Evolutionary conservation across 495 filamentous ascomycete species (phyloP), one percentile per base, ranked within the genome.

Genomic region (Glonium stellatum): DNA sequence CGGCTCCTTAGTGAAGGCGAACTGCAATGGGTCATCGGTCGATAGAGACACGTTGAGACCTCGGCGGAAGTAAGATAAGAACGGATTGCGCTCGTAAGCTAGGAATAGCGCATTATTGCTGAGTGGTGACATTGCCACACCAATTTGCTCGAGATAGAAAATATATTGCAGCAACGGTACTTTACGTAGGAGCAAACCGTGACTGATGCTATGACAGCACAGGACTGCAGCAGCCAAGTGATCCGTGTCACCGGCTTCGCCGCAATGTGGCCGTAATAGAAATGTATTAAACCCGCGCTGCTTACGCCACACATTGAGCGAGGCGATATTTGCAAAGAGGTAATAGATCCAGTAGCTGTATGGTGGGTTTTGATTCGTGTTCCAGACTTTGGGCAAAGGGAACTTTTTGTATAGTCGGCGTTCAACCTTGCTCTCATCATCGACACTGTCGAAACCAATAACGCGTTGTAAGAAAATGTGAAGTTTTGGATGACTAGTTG

Each of bases 281-380:
- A 98, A 97, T 0, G 92, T 97, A 69, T 95, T 97, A 79, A 97
- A 97, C 4, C 92, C 90, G 22, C 92, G 84, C 61, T 85, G 84
- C 66, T 92, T 92, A 15, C 93, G 83, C 87, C 87, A 96, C 50
- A 83, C 79, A 71, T 98, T 98, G 65, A 98, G 80, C 13, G 93
- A 95, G 0, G 87, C 82, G 70, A 96, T 89, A 71, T 98, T 98
- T 42, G 95, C 83, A 68, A 90, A 98, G 55, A 98, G 82, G 69
- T 96, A 92, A 75, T 97, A 98, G 63, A 98, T 85, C 93, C 93
- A 98, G 74, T 98, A 97, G 70, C 86, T 97, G 75, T 98, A 98
- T 1, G 95, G 93, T 23, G 93, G 95, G 70, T 98, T 97, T 69
- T 97, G 90, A 67, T 87, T 90, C 18, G 88, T 87, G 61, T 85